Conservation (phyloP, 2,329 filamentous ascomycete species). For the Coniochaeta hoffmannii region DNA sequence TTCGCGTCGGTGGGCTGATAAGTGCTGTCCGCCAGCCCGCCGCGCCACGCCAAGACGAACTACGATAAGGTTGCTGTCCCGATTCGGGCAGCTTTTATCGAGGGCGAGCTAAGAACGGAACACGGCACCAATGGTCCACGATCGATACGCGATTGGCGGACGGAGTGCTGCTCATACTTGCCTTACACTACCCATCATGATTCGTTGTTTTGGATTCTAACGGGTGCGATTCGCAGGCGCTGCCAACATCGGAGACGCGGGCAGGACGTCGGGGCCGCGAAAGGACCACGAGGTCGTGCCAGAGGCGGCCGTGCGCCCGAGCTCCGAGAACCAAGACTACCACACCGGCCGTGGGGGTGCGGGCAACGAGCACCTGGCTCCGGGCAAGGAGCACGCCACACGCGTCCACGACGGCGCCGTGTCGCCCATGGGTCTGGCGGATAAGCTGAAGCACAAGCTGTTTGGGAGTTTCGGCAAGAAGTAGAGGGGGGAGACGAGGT, state of each 20-base stretch:
- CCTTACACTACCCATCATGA: background rate
- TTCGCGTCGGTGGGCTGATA: background rate
- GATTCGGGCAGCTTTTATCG: background rate
- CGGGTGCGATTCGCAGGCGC: conserved; percentile 30
- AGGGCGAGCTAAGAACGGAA: background rate
- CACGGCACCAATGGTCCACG: background rate
- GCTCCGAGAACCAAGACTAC: conserved; percentile 39
- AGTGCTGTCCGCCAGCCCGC: background rate
- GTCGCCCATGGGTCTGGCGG: conserved; percentile 37
- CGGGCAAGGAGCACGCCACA: conserved; percentile 19
- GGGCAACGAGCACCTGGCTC: conserved; percentile 43
- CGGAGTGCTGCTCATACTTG: background rate
- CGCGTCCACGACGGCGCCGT: conserved; percentile 14
- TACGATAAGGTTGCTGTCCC: background rate
- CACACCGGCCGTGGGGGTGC: conserved; percentile 55
- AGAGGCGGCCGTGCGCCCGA: conserved; percentile 39
- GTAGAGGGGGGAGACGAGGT: conserved; percentile 10
- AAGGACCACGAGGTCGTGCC: conserved; percentile 46
- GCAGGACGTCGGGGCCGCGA: conserved; percentile 29
- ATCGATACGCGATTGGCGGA: background rate
- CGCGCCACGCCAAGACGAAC: background rate
- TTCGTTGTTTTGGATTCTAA: background rate
- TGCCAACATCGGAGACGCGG: conserved; percentile 50
- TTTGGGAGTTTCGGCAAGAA: conserved; percentile 41
- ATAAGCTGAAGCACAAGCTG: conserved; percentile 51